Conservation (phyloP, 352 stramenopile species). For the Phytophthora ohioensis region DNA sequence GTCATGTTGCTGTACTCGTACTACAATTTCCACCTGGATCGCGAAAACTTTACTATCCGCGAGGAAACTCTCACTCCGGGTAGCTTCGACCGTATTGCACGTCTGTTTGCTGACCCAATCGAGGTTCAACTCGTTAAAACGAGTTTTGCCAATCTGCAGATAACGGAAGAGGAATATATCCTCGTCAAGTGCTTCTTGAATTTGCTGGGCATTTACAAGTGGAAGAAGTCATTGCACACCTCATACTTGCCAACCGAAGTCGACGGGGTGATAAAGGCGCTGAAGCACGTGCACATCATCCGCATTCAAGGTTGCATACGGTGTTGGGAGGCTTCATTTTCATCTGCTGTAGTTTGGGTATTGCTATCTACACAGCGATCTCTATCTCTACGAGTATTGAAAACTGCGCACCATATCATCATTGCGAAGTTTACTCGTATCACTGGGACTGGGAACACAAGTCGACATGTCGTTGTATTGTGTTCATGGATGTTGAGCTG, state of each 20-base stretch:
- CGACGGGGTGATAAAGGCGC: conserved; percentile 23
- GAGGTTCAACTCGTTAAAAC: conserved; percentile 48
- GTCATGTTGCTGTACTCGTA: conserved; percentile 52
- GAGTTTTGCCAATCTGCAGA: conserved; percentile 44
- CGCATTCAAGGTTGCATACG: conserved; percentile 41
- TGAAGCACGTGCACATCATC: conserved; percentile 16
- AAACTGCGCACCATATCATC: conserved; percentile 37
- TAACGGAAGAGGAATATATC: conserved; percentile 44
- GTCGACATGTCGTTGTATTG: conserved; percentile 3
- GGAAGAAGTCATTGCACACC: conserved; percentile 49
- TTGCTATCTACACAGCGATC: conserved; percentile 43
- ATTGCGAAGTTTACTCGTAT: conserved; percentile 56
- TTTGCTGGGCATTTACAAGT: conserved; percentile 58
- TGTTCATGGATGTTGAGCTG: conserved; percentile 29
- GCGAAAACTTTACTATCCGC: conserved; percentile 34
- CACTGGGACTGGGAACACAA: conserved; percentile 39
- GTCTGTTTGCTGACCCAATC: conserved; percentile 47
- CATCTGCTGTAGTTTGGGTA: conserved; percentile 43
- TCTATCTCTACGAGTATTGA: conserved; percentile 38
- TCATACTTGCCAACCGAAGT: conserved; percentile 41
- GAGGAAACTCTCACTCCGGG: conserved; percentile 40
- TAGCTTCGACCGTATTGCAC: conserved; percentile 48
- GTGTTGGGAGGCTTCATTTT: conserved; percentile 48
- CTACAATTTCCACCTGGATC: conserved; percentile 54
- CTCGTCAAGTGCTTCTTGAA: conserved; percentile 53